phyloP scores from a whole-genome alignment of 2,329 filamentous ascomycete genomes.

The Exophiala spinifera region DNA sequence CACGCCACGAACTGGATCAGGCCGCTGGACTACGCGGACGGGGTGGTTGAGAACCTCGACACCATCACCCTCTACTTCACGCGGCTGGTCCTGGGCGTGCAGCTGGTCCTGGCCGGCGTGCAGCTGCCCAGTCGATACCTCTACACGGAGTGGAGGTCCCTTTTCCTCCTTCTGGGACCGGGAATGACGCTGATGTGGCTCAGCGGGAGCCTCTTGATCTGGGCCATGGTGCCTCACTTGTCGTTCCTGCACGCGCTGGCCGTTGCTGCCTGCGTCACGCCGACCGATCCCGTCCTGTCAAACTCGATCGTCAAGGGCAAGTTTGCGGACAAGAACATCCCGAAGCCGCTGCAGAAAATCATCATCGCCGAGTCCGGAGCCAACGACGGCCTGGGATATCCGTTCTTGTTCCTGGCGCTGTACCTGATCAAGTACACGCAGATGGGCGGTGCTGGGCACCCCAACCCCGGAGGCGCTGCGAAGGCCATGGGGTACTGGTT shows the following conservation, averaged over 20 bases:
- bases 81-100: conserved; percentile 81
- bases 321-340: conserved; percentile 88
- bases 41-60: conserved; percentile 58
- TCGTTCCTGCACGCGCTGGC: conserved; percentile 74
- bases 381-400: conserved; percentile 86
- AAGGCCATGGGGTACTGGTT: conserved; percentile 79
- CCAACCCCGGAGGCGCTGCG: conserved; percentile 57
- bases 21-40: conserved; percentile 70
- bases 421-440: conserved; percentile 73
- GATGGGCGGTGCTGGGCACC: conserved; percentile 51
- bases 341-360: conserved; percentile 74
- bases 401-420: conserved; percentile 79
- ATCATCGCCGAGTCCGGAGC: conserved; percentile 80
- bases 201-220: conserved; percentile 72
- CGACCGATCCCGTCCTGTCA: conserved; percentile 82
- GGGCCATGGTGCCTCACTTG: conserved; percentile 68
- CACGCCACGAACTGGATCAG: conserved; percentile 72
- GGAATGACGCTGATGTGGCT: conserved; percentile 89
- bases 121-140: conserved; percentile 84
- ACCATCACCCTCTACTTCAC: conserved; percentile 79
- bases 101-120: conserved; percentile 82
- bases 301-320: conserved; percentile 91
- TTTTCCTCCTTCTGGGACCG: conserved; percentile 73
- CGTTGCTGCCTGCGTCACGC: conserved; percentile 82
- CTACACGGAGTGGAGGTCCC: conserved; percentile 70